Conservation (phyloP, 2,329 filamentous ascomycete genomes). For the Colletotrichum karsti region DNA sequence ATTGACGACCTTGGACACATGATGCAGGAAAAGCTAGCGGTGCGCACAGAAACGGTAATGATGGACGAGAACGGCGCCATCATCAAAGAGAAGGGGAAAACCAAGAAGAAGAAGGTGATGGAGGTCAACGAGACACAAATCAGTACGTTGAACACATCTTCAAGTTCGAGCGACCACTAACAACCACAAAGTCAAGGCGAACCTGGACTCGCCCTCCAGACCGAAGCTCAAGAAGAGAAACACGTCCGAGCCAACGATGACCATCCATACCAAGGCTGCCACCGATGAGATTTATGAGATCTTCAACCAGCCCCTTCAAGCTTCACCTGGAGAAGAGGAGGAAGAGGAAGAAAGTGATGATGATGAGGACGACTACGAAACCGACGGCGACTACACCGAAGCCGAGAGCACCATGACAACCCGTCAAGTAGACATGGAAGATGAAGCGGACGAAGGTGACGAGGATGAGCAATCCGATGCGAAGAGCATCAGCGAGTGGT, state of each 20-base stretch:
- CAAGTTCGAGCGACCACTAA: slow-evolving; percentile 37
- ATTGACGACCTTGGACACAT: slow-evolving; percentile 32
- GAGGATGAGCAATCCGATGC: slow-evolving; percentile 60
- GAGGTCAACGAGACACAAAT: slow-evolving; percentile 94
- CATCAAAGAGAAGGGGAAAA: slow-evolving; percentile 56
- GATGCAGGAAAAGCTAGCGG: slow-evolving; percentile 47
- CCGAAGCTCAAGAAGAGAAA: slow-evolving; percentile 85
- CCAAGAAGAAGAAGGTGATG: slow-evolving; percentile 80
- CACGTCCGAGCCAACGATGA: slow-evolving; percentile 90
- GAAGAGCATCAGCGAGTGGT: slow-evolving; percentile 83
- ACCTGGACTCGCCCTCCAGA: slow-evolving; percentile 88
- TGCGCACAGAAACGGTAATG: slow-evolving; percentile 53
- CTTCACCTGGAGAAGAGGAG: slow-evolving; percentile 39
- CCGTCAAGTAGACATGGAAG: slow-evolving; percentile 64
- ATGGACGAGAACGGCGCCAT: slow-evolving; percentile 69
- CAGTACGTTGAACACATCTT: slow-evolving; percentile 67
- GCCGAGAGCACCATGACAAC: slow-evolving; percentile 86
- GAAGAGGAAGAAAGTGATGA: slow-evolving; percentile 53
- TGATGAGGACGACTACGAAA: slow-evolving; percentile 75
- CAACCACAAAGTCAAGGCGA: slow-evolving; percentile 78
- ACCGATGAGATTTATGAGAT: slow-evolving; percentile 98
- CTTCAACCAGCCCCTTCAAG: slow-evolving; percentile 83
- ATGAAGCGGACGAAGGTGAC: slow-evolving; percentile 51
- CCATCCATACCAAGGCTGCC: slow-evolving; percentile 91
- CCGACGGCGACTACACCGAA: slow-evolving; percentile 80